phyloP scores from a whole-genome alignment of 148 eudicot species.

The Euryodendron excelsum region DNA sequence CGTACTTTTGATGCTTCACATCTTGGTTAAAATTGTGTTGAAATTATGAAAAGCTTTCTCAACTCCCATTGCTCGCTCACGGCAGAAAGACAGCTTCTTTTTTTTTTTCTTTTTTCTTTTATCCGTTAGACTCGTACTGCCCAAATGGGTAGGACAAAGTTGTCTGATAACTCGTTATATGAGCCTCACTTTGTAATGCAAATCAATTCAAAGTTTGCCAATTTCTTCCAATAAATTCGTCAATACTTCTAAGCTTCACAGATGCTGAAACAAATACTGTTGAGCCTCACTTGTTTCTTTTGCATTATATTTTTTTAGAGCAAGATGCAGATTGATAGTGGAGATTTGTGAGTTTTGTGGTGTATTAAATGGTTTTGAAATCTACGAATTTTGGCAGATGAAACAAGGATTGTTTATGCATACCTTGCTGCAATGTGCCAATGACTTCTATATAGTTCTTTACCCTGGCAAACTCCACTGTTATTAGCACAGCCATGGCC shows the following conservation, averaged over 20 bases:
- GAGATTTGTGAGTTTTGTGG: background rate
- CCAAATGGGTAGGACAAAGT: background rate
- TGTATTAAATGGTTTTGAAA: background rate
- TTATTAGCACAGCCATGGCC: too few relatives aligned
- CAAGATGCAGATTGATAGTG: background rate
- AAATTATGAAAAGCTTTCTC: background rate
- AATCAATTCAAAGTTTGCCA: background rate
- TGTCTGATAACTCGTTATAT: background rate
- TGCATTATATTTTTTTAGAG: background rate
- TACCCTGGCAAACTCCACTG: too few relatives aligned
- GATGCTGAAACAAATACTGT: too few relatives aligned
- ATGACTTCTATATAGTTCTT: too few relatives aligned
- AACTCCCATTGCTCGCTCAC: background rate
- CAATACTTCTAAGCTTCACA: background rate
- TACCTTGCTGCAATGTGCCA: too few relatives aligned
- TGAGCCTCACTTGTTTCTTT: background rate
- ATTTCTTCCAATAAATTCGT: background rate
- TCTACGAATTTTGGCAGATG: background rate
- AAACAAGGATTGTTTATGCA: background rate
- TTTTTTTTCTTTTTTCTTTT: background rate
- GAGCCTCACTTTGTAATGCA: constrained; percentile 6
- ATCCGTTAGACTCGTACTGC: background rate
- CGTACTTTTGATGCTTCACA: background rate
- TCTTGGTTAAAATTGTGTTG: background rate
- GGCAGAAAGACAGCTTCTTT: background rate